Percentiles rank a stretch among this genome's conserved stretches.
Conservation (phyloP, 495 filamentous ascomycete species). For the Cercophora scortea region DNA sequence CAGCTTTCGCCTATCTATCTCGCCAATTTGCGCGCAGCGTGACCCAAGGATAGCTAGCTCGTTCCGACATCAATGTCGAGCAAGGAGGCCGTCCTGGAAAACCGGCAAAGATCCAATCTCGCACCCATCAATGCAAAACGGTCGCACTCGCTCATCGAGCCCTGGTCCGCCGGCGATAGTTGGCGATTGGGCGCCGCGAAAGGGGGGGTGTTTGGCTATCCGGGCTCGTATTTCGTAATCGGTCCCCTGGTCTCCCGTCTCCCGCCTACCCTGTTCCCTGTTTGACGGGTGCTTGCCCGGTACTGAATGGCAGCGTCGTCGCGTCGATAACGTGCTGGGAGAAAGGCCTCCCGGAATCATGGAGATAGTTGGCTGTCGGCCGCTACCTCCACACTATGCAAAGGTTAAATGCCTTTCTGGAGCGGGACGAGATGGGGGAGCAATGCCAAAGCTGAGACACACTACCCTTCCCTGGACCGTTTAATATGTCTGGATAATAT, state of each 20-base stretch:
- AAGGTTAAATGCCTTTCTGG: slow-evolving; percentile 6
- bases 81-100: no score
- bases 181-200: no score
- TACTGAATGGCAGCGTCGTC: slow-evolving; percentile 1
- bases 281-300: slow-evolving; percentile 8
- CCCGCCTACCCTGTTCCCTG: slow-evolving; percentile 4
- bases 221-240: not conserved
- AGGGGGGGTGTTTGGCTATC: no score
- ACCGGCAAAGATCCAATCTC: no score
- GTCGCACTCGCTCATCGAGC: no score
- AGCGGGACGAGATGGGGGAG: slow-evolving; percentile 9
- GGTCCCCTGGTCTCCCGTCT: not conserved
- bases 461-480: not conserved
- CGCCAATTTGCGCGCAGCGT: no score
- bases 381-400: not conserved
- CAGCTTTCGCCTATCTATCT: no score
- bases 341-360: slow-evolving; percentile 1
- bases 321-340: no score
- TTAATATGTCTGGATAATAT: slow-evolving; percentile 20
- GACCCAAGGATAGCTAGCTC: no score
- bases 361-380: not conserved
- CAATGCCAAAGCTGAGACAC: slow-evolving; percentile 4
- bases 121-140: no score
- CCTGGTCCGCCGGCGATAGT: no score
- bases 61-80: no score